Conservation (phyloP, 1,284 basidiomycete genomes). For the Naganishia sp. region DNA sequence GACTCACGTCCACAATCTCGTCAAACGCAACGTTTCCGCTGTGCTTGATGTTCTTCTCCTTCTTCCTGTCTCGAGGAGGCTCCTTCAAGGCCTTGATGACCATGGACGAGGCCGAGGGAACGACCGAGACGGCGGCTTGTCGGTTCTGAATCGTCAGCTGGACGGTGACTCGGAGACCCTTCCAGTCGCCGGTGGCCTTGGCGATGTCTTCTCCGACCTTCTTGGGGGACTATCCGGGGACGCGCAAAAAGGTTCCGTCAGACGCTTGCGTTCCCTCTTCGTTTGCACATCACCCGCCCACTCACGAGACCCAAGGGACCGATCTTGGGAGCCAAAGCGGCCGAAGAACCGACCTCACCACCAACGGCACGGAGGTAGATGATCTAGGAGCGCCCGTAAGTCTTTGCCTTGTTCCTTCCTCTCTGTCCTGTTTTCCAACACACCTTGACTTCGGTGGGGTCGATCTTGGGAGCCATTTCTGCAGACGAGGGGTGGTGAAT, state of each 20-base stretch:
- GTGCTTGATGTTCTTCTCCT: constrained; percentile 99
- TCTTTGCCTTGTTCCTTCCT: not conserved
- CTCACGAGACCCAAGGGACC: constrained; percentile 98
- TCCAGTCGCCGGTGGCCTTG: constrained; percentile 98
- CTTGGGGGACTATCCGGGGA: constrained; percentile 80
- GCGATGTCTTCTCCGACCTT: constrained; percentile 99
- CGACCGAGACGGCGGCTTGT: constrained; percentile 95
- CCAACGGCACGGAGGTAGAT: constrained; percentile 99
- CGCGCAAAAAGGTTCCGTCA: not conserved
- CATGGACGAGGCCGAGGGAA: constrained; percentile 95
- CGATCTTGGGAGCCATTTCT: constrained; percentile 55
- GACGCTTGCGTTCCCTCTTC: constrained; percentile 34
- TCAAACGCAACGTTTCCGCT: constrained; percentile 91
- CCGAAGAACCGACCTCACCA: constrained; percentile 99
- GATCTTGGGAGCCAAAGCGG: constrained; percentile 98
- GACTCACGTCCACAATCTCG: constrained; percentile 78
- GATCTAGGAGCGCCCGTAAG: constrained; percentile 59
- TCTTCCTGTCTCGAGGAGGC: constrained; percentile 98
- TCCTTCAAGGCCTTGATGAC: constrained; percentile 99
- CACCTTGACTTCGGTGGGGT: constrained; percentile 55
- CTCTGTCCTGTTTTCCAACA: constrained; percentile 28
- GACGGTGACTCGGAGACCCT: constrained; percentile 98
- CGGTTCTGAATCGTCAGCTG: constrained; percentile 99
- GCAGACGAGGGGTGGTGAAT: not conserved
- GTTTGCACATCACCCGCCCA: too few relatives aligned